Evolutionary conservation across 1,284 basidiomycete species (phyloP), one percentile per base, ranked within the genome.

Genomic region (Vanrija humicola): DNA sequence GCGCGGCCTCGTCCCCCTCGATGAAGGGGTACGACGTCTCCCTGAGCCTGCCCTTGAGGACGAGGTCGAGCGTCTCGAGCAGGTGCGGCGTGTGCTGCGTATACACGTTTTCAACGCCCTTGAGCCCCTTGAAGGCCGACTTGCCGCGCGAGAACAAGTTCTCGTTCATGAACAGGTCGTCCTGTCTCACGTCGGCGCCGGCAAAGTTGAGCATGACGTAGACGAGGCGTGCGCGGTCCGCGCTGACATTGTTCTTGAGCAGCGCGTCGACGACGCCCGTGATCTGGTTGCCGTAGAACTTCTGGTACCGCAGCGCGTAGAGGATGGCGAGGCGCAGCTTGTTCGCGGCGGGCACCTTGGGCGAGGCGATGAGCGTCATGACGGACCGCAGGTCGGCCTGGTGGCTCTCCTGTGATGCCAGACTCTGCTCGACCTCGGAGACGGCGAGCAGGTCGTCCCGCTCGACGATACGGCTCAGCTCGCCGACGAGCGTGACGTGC

Each of bases 21-120:
- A 93, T 68, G 79, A 92, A 98, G 0, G 96, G 94, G 76, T 98
- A 94, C 59, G 85, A 90, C 3, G 85, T 83, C 63, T 98, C 95
- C 63, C 84, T 86, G 60, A 98, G 74, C 46, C 89, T 81, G 14
- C 93, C 95, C 66, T 86, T 91, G 67, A 96, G 83, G 2, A 99
- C 78, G 53, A 89, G 82, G 69, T 99, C 96, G 19, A 98, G 78
- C 6, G 95, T 98, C 69, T 97, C 86, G 0, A 88, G 85, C 3
- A 99, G 80, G 74, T 96, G 93, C 9, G 96, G 96, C 15, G 87
- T 88, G 69, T 98, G 96, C 69, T 98, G 96, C 53, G 94, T 99
- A 72, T 98, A 99, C 8, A 98, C 95, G 68, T 99, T 99, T 75
- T 99, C 96, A 6, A 98, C 96, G 7, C 96, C 96, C 88, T 97